Conservation (phyloP, 306 rosid species). For the Sechiopsis laciniata region DNA sequence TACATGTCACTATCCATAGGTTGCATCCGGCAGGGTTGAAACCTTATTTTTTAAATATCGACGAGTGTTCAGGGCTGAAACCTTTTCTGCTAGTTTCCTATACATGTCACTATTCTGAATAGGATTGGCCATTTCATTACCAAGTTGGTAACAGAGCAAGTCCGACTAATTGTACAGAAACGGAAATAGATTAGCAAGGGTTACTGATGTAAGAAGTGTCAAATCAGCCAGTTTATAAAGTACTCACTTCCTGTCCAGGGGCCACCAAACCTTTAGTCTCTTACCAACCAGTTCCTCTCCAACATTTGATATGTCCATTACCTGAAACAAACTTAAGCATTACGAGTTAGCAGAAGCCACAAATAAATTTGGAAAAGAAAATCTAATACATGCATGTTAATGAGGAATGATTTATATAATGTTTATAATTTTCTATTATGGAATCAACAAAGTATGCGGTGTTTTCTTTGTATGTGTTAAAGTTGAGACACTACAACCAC, state of each 20-base stretch:
- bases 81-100: too few relatives aligned
- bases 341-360: background rate
- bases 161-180: background rate
- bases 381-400: background rate
- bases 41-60: too few relatives aligned
- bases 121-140: background rate
- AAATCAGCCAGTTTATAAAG: conserved; percentile 22
- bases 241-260: conserved; percentile 59
- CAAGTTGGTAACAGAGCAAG: conserved; percentile 4
- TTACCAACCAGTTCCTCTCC: conserved; percentile 46
- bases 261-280: conserved; percentile 80
- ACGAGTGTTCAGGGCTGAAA: too few relatives aligned
- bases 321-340: conserved; percentile 31
- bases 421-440: background rate
- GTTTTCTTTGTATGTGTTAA: background rate
- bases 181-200: too few relatives aligned
- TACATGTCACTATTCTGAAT: too few relatives aligned
- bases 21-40: too few relatives aligned
- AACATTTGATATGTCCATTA: conserved; percentile 23
- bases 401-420: background rate
- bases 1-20: background rate
- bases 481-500: background rate
- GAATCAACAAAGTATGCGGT: background rate
- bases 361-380: background rate
- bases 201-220: conserved; percentile 12